Evolutionary conservation across 768 basidiomycete species (phyloP).

Genomic region (Boletus sp.): DNA sequence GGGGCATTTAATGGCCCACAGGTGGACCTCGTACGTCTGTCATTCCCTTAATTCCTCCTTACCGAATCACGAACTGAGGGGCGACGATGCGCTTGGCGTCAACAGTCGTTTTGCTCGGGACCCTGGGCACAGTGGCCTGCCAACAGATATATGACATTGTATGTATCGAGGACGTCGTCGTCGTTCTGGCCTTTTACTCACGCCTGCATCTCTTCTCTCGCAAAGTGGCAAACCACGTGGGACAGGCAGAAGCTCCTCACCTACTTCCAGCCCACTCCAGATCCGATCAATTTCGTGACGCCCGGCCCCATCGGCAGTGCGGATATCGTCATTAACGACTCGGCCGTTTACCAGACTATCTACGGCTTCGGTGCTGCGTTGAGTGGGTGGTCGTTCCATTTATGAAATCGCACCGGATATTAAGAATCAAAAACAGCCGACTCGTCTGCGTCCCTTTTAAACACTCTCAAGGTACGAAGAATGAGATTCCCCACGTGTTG

Average conservation of each 20-base stretch:
- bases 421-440: constrained; percentile 48
- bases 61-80: background rate
- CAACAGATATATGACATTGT: constrained; percentile 59
- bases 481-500: background rate
- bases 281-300: constrained; percentile 31
- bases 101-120: constrained; percentile 14
- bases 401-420: background rate
- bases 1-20: constrained; percentile 18
- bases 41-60: constrained; percentile 3
- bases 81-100: constrained; percentile 19
- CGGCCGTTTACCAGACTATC: constrained; percentile 55
- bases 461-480: constrained; percentile 57
- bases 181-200: constrained; percentile 3
- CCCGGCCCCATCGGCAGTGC: constrained; percentile 58
- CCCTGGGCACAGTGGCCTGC: constrained; percentile 30
- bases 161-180: constrained; percentile 16
- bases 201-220: background rate
- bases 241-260: constrained; percentile 30
- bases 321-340: constrained; percentile 62
- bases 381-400: constrained; percentile 40
- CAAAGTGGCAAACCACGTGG: constrained; percentile 57
- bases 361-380: constrained; percentile 66
- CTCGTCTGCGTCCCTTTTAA: constrained; percentile 61
- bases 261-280: constrained; percentile 29
- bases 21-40: background rate